Conservation (phyloP, 2,329 filamentous ascomycete genomes). For the Teratosphaeria destructans region DNA sequence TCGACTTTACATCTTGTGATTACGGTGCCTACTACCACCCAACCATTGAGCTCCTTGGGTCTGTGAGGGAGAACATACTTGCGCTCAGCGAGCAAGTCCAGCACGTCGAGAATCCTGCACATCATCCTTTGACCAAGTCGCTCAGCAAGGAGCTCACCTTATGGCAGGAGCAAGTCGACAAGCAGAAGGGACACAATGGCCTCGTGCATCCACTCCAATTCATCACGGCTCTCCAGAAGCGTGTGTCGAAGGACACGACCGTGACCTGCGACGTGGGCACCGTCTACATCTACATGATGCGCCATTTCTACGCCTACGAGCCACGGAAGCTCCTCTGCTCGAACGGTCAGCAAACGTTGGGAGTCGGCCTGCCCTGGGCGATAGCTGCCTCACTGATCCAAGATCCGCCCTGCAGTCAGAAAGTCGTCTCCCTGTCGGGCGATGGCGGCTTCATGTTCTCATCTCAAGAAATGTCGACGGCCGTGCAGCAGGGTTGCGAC, state of each 20-base stretch:
- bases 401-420: constrained; percentile 32
- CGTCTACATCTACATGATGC: constrained; percentile 41
- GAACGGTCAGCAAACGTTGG: constrained; percentile 41
- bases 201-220: constrained; percentile 39
- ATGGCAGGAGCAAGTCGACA: constrained; percentile 22
- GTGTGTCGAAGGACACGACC: constrained; percentile 31
- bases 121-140: constrained; percentile 25
- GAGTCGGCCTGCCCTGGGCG: constrained; percentile 39
- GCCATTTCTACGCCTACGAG: constrained; percentile 35
- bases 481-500: constrained; percentile 38
- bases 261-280: constrained; percentile 39
- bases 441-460: constrained; percentile 44
- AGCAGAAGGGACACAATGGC: constrained; percentile 10
- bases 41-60: constrained; percentile 34
- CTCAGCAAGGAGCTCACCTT: constrained; percentile 26
- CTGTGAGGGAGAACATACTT: constrained; percentile 32
- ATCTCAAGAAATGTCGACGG: constrained; percentile 36
- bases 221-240: constrained; percentile 33
- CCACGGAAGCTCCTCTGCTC: constrained; percentile 38
- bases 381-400: constrained; percentile 38
- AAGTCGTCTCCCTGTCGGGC: constrained; percentile 36
- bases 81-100: constrained; percentile 26
- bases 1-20: constrained; percentile 33
- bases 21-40: constrained; percentile 35
- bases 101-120: constrained; percentile 26